Evolutionary conservation across 2,329 filamentous ascomycete genomes (phyloP).

Genomic region (Verticillium klebahnii): DNA sequence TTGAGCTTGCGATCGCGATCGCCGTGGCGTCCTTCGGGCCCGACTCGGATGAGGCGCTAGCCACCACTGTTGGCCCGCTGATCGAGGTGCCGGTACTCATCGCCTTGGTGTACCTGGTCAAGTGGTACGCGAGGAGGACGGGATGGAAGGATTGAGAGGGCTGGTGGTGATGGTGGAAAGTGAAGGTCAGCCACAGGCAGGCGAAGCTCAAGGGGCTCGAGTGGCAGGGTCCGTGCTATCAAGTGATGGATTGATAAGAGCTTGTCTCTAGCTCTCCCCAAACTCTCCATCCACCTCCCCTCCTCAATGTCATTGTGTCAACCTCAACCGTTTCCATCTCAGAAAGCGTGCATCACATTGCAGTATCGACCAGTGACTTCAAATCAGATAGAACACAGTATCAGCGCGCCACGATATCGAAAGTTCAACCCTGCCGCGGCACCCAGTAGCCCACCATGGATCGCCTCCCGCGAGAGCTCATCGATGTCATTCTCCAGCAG

Average conservation of each 20-base stretch:
- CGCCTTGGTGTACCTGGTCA: conserved; percentile 69
- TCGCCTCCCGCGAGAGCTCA: conserved; percentile 41
- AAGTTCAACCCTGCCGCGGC: not conserved
- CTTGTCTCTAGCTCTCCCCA: not conserved
- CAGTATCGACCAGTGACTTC: not conserved
- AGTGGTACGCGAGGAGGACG: conserved; percentile 28
- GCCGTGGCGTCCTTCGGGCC: conserved; percentile 77
- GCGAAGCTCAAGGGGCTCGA: not conserved
- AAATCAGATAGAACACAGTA: not conserved
- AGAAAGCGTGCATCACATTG: not conserved
- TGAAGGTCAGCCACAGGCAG: not conserved
- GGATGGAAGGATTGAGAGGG: not conserved
- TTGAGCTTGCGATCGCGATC: conserved; percentile 86
- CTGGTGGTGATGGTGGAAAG: not conserved
- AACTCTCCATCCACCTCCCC: not conserved
- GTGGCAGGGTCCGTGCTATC: not conserved
- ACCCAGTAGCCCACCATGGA: conserved; percentile 29
- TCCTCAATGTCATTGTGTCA: not conserved
- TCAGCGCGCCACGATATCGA: not conserved
- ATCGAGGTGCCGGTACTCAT: conserved; percentile 84
- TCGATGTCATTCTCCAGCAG: conserved; percentile 39
- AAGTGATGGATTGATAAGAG: not conserved
- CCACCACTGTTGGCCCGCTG: conserved; percentile 77
- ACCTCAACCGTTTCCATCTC: not conserved
- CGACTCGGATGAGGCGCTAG: conserved; percentile 73